Percentiles rank a stretch among this genome's conserved stretches.
These are phyloP conservation scores for Nakaseomyces uthaithaninus DNA, from an alignment of 1,139 yeast genomes.

Conservation along the genomic window DNA sequence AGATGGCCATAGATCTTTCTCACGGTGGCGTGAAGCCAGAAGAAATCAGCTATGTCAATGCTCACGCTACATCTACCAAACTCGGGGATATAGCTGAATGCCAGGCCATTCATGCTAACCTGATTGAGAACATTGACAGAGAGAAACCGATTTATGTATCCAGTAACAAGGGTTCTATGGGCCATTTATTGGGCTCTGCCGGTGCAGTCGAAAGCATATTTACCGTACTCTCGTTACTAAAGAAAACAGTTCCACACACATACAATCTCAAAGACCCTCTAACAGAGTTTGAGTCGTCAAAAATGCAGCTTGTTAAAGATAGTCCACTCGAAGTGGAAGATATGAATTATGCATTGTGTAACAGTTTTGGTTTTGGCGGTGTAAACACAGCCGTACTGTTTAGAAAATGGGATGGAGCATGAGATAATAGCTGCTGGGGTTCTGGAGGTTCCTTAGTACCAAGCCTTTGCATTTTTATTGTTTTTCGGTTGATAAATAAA, in stretches of 20 bases:
- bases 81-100: slow-evolving; percentile 89
- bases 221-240: slow-evolving; percentile 56
- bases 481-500: too few relatives aligned
- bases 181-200: slow-evolving; percentile 92
- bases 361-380: slow-evolving; percentile 98
- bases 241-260: slow-evolving; percentile 67
- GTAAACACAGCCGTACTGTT: slow-evolving; percentile 70
- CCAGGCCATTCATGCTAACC: slow-evolving; percentile 55
- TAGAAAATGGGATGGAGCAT: slow-evolving; percentile 29
- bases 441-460: neutral
- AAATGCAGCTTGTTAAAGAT: slow-evolving; percentile 56
- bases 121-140: slow-evolving; percentile 27
- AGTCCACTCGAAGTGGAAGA: slow-evolving; percentile 32
- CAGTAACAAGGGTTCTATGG: slow-evolving; percentile 86
- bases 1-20: slow-evolving; percentile 50
- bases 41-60: slow-evolving; percentile 71
- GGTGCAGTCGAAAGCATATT: slow-evolving; percentile 90
- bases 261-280: slow-evolving; percentile 56
- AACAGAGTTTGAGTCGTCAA: slow-evolving; percentile 35
- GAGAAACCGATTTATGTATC: slow-evolving; percentile 44
- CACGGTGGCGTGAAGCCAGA: slow-evolving; percentile 37
- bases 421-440: neutral
- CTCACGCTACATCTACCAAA: slow-evolving; percentile 92
- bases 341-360: slow-evolving; percentile 60
- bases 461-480: neutral